Percentiles rank a stretch among this genome's conserved stretches.
These are phyloP conservation scores for Candolleomyces eurysporus DNA, from an alignment of 768 basidiomycete genomes.

Conservation along the genomic window DNA sequence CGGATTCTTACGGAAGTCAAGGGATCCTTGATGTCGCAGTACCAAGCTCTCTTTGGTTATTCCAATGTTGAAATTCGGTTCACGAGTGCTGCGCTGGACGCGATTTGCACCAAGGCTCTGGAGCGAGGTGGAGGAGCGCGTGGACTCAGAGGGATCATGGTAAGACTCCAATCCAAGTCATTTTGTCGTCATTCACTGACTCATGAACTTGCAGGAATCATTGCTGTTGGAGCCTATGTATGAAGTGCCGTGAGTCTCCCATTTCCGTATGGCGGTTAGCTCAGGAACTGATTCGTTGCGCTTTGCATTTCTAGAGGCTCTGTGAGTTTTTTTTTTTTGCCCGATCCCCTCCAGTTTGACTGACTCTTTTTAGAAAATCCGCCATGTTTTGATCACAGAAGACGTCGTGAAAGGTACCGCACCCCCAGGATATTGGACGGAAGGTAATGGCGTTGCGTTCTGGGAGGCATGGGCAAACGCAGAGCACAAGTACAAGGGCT, in stretches of 20 bases:
- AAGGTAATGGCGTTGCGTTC: conserved; percentile 62
- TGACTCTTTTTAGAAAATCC: conserved; percentile 51
- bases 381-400: conserved; percentile 80
- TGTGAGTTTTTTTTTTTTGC: conserved; percentile 36
- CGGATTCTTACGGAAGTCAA: conserved; percentile 91
- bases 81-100: conserved; percentile 75
- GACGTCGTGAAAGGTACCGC: conserved; percentile 63
- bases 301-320: conserved; percentile 49
- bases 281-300: conserved; percentile 1
- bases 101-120: conserved; percentile 75
- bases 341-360: background rate
- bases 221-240: conserved; percentile 90
- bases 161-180: conserved; percentile 21
- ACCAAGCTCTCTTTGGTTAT: conserved; percentile 77
- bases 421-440: conserved; percentile 73
- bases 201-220: conserved; percentile 53
- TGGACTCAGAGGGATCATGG: conserved; percentile 88
- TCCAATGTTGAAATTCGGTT: conserved; percentile 87
- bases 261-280: conserved; percentile 1
- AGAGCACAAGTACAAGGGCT: conserved; percentile 37
- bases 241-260: conserved; percentile 73
- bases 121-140: conserved; percentile 88
- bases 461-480: conserved; percentile 78
- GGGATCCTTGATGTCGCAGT: conserved; percentile 89
- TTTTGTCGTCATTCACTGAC: background rate